These are phyloP conservation scores for Nidula microcarpa DNA, from an alignment of 768 basidiomycete genomes.

Conservation along the genomic window DNA sequence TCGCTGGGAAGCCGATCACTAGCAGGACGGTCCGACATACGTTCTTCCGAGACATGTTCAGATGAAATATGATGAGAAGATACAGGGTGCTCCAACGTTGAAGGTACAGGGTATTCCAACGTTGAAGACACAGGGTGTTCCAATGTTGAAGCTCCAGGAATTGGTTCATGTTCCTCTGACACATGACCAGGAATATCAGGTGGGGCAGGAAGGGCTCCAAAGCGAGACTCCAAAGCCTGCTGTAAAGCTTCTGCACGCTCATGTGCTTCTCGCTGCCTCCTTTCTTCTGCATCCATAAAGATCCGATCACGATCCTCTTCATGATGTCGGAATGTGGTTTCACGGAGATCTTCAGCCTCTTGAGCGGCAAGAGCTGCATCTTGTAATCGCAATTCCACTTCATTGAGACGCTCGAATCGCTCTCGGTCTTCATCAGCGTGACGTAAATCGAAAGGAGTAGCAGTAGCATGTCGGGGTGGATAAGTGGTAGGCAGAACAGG, in stretches of 20 bases:
- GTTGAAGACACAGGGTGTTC: slow-evolving; percentile 1
- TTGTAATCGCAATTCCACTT: slow-evolving; percentile 47
- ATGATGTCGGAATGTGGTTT: slow-evolving; percentile 56
- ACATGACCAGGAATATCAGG: slow-evolving; percentile 11
- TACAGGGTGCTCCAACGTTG: slow-evolving; percentile 1
- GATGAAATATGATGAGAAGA: neutral
- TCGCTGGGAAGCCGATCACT: neutral
- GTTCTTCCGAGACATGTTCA: neutral
- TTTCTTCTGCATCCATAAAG: slow-evolving; percentile 57
- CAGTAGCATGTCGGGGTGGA: slow-evolving; percentile 25
- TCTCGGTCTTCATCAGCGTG: slow-evolving; percentile 46
- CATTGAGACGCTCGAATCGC: slow-evolving; percentile 53
- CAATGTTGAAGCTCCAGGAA: neutral
- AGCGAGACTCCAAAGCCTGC: slow-evolving; percentile 33
- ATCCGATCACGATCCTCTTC: slow-evolving; percentile 64
- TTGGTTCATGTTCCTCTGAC: neutral
- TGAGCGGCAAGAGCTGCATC: slow-evolving; percentile 45
- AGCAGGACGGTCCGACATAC: neutral
- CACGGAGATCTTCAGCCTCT: slow-evolving; percentile 62
- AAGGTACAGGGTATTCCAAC: slow-evolving; percentile 1
- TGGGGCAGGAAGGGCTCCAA: slow-evolving; percentile 28
- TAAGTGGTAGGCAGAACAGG: slow-evolving; percentile 5
- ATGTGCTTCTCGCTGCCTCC: slow-evolving; percentile 53
- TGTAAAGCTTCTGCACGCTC: slow-evolving; percentile 47
- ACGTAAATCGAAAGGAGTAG: slow-evolving; percentile 35